Conservation (phyloP, 495 filamentous ascomycete species). For the Podospora pseudocomata region DNA sequence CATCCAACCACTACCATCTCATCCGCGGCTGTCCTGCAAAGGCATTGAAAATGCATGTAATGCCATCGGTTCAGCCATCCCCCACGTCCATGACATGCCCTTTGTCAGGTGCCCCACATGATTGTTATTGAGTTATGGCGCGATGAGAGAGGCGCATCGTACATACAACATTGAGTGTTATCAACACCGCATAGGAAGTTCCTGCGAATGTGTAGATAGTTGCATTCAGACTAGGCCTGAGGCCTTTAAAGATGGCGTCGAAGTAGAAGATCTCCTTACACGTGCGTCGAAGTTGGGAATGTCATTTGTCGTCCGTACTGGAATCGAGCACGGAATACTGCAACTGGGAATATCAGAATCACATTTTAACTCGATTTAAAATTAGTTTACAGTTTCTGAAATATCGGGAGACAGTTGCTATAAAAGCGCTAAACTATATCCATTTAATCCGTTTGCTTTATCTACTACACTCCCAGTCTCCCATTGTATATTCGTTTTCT, state of each 20-base stretch:
- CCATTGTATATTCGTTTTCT: no score
- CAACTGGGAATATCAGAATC: background rate
- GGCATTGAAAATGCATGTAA: slow-evolving; percentile 1
- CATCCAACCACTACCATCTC: background rate
- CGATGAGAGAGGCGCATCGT: background rate
- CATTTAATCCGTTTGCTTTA: no score
- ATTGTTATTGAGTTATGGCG: background rate
- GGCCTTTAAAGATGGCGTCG: background rate
- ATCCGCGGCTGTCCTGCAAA: background rate
- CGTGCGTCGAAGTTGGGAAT: background rate
- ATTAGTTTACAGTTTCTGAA: no score
- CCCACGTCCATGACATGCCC: background rate
- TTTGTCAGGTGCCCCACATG: no score
- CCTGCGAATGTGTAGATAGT: background rate
- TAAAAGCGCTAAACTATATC: no score
- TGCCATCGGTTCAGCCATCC: background rate
- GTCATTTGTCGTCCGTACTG: background rate
- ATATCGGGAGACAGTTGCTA: no score
- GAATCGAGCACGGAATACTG: background rate
- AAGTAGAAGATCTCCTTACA: background rate
- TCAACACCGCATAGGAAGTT: background rate
- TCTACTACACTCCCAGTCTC: no score
- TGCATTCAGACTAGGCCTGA: background rate
- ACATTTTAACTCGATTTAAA: no score
- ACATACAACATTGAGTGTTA: background rate